Evolutionary conservation across 2,329 filamentous ascomycete genomes (phyloP).

Genomic region (Fusarium sp.): DNA sequence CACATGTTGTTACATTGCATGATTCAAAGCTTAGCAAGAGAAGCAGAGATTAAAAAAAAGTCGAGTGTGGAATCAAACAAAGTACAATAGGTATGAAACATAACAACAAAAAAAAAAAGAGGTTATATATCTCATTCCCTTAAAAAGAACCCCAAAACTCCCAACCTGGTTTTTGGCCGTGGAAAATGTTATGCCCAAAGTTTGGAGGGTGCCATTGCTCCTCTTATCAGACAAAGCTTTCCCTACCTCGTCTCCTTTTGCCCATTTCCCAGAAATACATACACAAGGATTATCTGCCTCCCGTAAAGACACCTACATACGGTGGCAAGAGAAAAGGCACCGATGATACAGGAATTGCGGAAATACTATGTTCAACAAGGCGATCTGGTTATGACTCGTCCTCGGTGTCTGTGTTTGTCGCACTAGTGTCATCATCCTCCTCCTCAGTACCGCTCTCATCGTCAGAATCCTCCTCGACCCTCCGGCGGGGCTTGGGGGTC

Average conservation of each 20-base stretch:
- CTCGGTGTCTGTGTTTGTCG: constrained; percentile 73
- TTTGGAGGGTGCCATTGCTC: constrained; percentile 15
- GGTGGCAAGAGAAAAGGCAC: neutral
- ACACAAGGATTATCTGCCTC: constrained; percentile 19
- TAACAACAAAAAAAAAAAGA: constrained; percentile 8
- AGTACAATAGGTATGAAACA: constrained; percentile 4
- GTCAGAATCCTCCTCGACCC: constrained; percentile 66
- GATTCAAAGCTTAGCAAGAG: neutral
- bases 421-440: constrained; percentile 70
- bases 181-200: constrained; percentile 29
- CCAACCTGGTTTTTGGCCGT: constrained; percentile 23
- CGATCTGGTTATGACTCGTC: constrained; percentile 57
- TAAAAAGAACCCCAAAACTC: constrained; percentile 28
- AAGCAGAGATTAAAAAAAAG: neutral
- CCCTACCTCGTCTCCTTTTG: constrained; percentile 2
- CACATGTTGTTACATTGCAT: neutral
- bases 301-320: constrained; percentile 11
- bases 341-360: constrained; percentile 18
- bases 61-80: constrained; percentile 8
- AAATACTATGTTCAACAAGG: constrained; percentile 5
- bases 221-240: neutral
- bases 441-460: constrained; percentile 84
- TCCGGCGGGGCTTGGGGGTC: constrained; percentile 65
- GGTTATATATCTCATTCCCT: constrained; percentile 19
- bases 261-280: constrained; percentile 22